phyloP scores from a whole-genome alignment of 495 filamentous ascomycete genomes.

The Penicillium macrosclerotiorum region DNA sequence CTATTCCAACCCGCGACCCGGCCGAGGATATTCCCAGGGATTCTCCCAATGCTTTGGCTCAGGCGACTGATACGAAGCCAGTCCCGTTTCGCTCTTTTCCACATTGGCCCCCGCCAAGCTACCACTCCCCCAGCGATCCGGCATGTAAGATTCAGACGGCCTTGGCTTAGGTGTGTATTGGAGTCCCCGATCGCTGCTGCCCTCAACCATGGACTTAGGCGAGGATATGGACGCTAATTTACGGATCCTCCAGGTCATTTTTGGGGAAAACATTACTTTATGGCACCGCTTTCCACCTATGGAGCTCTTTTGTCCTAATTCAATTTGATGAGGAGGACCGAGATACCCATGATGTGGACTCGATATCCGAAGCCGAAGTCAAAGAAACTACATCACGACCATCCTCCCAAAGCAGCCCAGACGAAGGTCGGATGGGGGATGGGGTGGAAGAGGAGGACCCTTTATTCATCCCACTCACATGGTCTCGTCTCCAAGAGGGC shows the following conservation, averaged over 20 bases:
- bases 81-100: constrained; percentile 21
- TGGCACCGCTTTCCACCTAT: constrained; percentile 39
- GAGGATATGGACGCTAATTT: constrained; percentile 12
- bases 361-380: constrained; percentile 4
- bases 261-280: constrained; percentile 32
- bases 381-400: neutral
- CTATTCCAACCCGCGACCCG: too few relatives aligned
- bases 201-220: too few relatives aligned
- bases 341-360: constrained; percentile 26
- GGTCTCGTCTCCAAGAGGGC: constrained; percentile 45
- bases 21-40: constrained; percentile 14
- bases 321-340: constrained; percentile 37
- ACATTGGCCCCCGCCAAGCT: constrained; percentile 17
- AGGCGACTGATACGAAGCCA: constrained; percentile 32
- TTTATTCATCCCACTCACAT: constrained; percentile 66
- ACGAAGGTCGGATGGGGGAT: constrained; percentile 19
- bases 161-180: constrained; percentile 37
- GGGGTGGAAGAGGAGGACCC: constrained; percentile 35
- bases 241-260: constrained; percentile 23
- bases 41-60: constrained; percentile 39
- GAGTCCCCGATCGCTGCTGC: neutral
- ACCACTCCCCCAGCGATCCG: constrained; percentile 23
- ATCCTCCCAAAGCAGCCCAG: neutral
- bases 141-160: constrained; percentile 39
- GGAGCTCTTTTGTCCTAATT: constrained; percentile 37